These are phyloP conservation scores for Bryoerythrophyllum caledonicum DNA, from an alignment of 225 moss, liverwort and hornwort genomes.

Conservation along the genomic window DNA sequence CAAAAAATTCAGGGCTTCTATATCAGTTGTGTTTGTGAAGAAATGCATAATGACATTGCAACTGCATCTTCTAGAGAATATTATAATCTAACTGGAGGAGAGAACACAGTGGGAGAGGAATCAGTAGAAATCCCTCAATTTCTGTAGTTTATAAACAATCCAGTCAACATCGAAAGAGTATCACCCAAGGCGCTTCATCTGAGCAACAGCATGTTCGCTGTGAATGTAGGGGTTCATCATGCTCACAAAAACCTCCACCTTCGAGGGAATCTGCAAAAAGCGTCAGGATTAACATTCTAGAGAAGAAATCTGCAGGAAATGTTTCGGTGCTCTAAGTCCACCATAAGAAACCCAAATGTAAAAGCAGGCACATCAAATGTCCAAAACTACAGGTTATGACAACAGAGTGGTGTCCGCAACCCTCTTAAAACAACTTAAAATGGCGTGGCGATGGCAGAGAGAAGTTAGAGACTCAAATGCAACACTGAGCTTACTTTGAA, in stretches of 20 bases:
- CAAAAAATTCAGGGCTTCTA: neutral
- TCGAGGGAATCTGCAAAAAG: constrained; percentile 79
- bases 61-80: neutral
- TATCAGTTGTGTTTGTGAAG: neutral
- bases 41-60: constrained; percentile 1
- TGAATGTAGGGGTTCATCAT: constrained; percentile 71
- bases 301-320: neutral
- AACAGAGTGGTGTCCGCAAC: neutral
- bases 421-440: neutral
- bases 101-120: constrained; percentile 1
- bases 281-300: constrained; percentile 1
- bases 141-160: neutral
- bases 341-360: too few relatives aligned
- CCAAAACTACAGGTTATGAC: neutral
- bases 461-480: neutral
- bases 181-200: constrained; percentile 97
- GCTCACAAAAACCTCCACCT: constrained; percentile 96
- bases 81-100: neutral
- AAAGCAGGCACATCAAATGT: too few relatives aligned
- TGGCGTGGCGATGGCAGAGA: neutral
- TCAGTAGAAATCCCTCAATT: constrained; percentile 6
- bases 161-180: neutral
- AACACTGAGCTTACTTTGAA: constrained; percentile 54
- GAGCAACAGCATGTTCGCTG: constrained; percentile 62
- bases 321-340: too few relatives aligned